Percentiles rank a stretch among this genome's conserved stretches.
These are phyloP conservation scores for Coniella lustricola DNA, from an alignment of 2,329 filamentous ascomycete species.

Conservation along the genomic window DNA sequence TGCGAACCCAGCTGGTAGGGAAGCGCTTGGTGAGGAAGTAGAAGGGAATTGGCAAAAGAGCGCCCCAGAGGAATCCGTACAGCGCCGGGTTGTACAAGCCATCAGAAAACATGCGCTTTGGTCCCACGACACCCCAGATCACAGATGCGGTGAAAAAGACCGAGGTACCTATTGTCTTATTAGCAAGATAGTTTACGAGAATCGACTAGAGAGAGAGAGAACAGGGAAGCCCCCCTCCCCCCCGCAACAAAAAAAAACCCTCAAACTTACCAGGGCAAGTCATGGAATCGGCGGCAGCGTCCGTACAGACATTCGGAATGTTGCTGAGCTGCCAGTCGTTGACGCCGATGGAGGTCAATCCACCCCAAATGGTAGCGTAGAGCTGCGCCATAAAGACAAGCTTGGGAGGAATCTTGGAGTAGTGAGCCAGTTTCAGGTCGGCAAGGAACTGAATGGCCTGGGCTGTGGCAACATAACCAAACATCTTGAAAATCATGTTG, in stretches of 20 bases:
- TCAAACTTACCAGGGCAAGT: constrained; percentile 33
- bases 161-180: constrained; percentile 31
- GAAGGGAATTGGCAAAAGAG: constrained; percentile 27
- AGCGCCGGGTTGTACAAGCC: constrained; percentile 42
- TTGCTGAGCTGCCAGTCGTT: constrained; percentile 40
- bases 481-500: constrained; percentile 40
- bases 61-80: constrained; percentile 44
- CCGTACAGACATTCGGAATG: constrained; percentile 43
- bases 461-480: constrained; percentile 31
- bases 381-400: constrained; percentile 54
- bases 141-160: constrained; percentile 51
- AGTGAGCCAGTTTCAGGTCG: constrained; percentile 29
- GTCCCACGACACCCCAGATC: constrained; percentile 48
- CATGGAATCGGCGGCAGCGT: constrained; percentile 39
- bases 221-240: too few species aligned
- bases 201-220: not conserved
- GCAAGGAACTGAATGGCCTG: constrained; percentile 43
- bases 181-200: not conserved
- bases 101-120: constrained; percentile 39
- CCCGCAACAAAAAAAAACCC: not conserved
- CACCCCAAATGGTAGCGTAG: constrained; percentile 47
- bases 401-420: constrained; percentile 55
- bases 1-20: constrained; percentile 26
- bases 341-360: constrained; percentile 42
- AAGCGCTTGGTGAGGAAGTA: constrained; percentile 13